Percentiles rank a stretch among this genome's conserved stretches.
Conservation (phyloP, 306 rosid species). For the Vicia sativa region DNA sequence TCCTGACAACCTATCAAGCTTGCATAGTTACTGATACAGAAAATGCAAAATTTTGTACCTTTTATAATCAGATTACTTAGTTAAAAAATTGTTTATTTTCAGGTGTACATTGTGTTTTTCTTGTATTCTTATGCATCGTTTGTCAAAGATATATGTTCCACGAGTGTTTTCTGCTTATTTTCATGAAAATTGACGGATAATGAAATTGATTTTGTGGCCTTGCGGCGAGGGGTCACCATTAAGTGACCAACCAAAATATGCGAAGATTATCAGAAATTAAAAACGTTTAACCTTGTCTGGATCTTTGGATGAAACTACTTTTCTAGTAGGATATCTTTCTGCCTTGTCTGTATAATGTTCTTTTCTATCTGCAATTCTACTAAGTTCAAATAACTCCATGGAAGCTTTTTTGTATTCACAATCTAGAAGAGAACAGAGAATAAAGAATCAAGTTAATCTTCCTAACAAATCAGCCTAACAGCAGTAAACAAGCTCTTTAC, state of each 20-base stretch:
- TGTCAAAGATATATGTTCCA: background rate
- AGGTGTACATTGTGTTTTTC: slow-evolving; percentile 42
- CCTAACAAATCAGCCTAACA: slow-evolving; percentile 46
- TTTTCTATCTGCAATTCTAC: too few species aligned
- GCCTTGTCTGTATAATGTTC: too few species aligned
- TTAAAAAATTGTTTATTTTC: slow-evolving; percentile 27
- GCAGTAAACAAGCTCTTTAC: slow-evolving; percentile 86
- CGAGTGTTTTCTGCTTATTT: slow-evolving; percentile 15
- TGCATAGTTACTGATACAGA: slow-evolving; percentile 40
- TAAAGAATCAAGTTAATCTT: too few species aligned
- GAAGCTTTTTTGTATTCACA: too few species aligned
- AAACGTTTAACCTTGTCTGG: background rate
- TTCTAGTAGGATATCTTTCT: too few species aligned
- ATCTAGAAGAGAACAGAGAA: too few species aligned
- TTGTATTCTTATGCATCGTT: slow-evolving; percentile 30
- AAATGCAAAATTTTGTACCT: slow-evolving; percentile 48
- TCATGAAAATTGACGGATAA: slow-evolving; percentile 28
- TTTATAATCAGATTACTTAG: slow-evolving; percentile 33
- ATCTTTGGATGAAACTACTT: background rate
- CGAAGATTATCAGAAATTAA: background rate
- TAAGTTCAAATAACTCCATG: too few species aligned
- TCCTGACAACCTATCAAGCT: slow-evolving; percentile 40
- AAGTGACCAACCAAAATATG: background rate
- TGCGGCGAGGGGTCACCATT: background rate
- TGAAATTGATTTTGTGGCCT: background rate